phyloP scores from a whole-genome alignment of 2,329 filamentous ascomycete species.

The Neofusicoccum sp. region DNA sequence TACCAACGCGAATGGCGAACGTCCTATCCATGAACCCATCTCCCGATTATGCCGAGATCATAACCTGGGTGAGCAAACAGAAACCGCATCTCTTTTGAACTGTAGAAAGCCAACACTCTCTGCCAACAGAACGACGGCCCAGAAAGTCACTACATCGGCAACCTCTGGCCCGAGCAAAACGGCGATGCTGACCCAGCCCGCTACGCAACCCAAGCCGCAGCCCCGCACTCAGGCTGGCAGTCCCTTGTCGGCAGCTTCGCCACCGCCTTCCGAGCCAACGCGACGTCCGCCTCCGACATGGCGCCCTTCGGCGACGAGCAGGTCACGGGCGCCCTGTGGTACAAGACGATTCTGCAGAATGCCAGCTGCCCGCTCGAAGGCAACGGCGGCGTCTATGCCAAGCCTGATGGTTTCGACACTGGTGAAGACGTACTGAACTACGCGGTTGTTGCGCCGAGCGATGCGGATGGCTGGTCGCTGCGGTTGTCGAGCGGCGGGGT shows the following conservation, averaged over 20 bases:
- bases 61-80: constrained; percentile 37
- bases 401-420: neutral
- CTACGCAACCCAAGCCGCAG: constrained; percentile 31
- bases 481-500: neutral
- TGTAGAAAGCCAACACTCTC: neutral
- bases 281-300: neutral
- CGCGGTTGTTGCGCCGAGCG: neutral
- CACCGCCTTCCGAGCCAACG: constrained; percentile 32
- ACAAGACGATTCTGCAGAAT: constrained; percentile 1
- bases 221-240: constrained; percentile 36
- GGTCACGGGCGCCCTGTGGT: constrained; percentile 5
- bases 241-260: constrained; percentile 37
- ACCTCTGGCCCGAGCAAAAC: constrained; percentile 34
- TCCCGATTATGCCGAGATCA: constrained; percentile 35
- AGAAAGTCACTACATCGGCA: constrained; percentile 40
- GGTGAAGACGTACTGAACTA: constrained; percentile 2
- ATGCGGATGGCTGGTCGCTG: neutral
- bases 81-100: too few relatives aligned
- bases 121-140: constrained; percentile 32
- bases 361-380: neutral
- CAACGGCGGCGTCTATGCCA: neutral
- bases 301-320: neutral
- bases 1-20: constrained; percentile 37
- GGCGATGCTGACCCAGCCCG: constrained; percentile 15
- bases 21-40: constrained; percentile 30